These are phyloP conservation scores for Tylopilus rubrobrunneus DNA, from an alignment of 768 basidiomycete species.

Conservation along the genomic window DNA sequence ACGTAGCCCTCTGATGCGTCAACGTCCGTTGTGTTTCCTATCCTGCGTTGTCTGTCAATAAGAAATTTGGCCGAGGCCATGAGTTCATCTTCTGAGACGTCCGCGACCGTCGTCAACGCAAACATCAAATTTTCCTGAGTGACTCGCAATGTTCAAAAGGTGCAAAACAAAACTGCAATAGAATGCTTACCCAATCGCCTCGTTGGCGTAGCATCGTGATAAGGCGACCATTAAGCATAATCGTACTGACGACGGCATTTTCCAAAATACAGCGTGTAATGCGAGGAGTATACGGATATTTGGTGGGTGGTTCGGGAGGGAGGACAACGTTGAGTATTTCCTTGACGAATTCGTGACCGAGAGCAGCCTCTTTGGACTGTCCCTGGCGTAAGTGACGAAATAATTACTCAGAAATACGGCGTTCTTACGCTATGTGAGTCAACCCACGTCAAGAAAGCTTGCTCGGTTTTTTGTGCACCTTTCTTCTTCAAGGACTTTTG, in stretches of 20 bases:
- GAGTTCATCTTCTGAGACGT: constrained; percentile 65
- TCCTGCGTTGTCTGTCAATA: constrained; percentile 34
- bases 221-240: constrained; percentile 61
- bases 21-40: constrained; percentile 33
- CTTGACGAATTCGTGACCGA: constrained; percentile 55
- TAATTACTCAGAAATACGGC: not conserved
- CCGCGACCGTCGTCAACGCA: constrained; percentile 51
- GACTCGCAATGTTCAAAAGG: not conserved
- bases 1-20: constrained; percentile 28
- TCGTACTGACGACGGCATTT: constrained; percentile 49
- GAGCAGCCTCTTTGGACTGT: constrained; percentile 17
- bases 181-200: constrained; percentile 62
- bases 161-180: not conserved
- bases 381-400: constrained; percentile 1
- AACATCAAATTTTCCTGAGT: constrained; percentile 40
- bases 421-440: constrained; percentile 30
- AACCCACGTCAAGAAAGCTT: constrained; percentile 61
- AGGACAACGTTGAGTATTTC: constrained; percentile 52
- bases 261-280: constrained; percentile 57
- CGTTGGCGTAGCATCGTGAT: constrained; percentile 48
- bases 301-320: constrained; percentile 33
- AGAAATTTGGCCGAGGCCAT: constrained; percentile 49
- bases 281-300: constrained; percentile 50
- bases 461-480: constrained; percentile 49
- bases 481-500: constrained; percentile 39